Conservation (phyloP, 768 basidiomycete species). For the Amanita muscaria region DNA sequence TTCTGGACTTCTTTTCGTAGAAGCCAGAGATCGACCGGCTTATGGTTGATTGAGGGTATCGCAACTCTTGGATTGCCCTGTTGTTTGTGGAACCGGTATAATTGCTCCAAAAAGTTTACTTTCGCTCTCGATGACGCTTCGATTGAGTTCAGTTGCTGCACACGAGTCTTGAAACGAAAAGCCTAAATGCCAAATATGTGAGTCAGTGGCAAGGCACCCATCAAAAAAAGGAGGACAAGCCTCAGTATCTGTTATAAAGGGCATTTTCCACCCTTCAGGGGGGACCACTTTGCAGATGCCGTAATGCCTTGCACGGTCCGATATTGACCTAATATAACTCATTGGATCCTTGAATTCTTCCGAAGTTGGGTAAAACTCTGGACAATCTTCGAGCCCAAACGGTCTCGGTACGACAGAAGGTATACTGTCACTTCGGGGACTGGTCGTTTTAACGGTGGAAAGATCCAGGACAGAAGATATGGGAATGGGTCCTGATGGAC, state of each 20-base stretch:
- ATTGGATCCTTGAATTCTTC: constrained; percentile 94
- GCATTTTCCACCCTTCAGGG: constrained; percentile 90
- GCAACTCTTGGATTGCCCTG: constrained; percentile 85
- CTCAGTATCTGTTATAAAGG: constrained; percentile 91
- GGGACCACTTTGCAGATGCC: constrained; percentile 97
- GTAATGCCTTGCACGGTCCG: constrained; percentile 57
- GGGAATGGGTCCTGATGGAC: constrained; percentile 48
- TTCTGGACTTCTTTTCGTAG: constrained; percentile 87
- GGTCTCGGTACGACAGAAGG: constrained; percentile 46
- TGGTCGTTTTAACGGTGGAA: constrained; percentile 59
- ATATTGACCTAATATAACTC: constrained; percentile 82
- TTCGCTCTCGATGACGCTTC: constrained; percentile 96
- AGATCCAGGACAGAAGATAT: constrained; percentile 59
- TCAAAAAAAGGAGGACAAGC: constrained; percentile 35
- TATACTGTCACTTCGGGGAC: constrained; percentile 34
- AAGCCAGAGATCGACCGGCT: constrained; percentile 88
- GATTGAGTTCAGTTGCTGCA: constrained; percentile 92
- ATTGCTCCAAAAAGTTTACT: constrained; percentile 93
- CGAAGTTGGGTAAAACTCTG: constrained; percentile 76
- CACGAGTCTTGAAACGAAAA: constrained; percentile 92
- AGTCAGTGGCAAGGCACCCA: constrained; percentile 31
- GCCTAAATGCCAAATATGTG: constrained; percentile 34
- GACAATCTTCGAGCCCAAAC: constrained; percentile 86
- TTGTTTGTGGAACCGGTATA: constrained; percentile 94
- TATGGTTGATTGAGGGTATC: constrained; percentile 92